phyloP scores from a whole-genome alignment of 2,329 filamentous ascomycete species.

The Gnomoniopsis smithogilvyi region DNA sequence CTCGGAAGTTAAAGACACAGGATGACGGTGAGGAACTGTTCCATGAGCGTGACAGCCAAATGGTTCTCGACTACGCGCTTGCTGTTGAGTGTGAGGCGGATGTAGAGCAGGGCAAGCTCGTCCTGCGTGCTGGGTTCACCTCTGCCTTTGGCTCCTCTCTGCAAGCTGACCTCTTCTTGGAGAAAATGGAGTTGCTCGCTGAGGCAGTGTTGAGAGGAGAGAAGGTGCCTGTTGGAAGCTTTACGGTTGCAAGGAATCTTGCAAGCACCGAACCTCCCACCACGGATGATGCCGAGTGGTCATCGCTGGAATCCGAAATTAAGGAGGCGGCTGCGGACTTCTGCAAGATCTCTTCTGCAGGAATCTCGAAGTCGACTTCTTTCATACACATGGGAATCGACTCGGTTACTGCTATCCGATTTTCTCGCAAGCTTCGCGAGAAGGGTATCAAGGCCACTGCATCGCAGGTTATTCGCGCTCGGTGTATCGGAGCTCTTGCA shows the following conservation, averaged over 20 bases:
- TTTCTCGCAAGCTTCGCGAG: conserved; percentile 28
- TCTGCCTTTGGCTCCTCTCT: conserved; percentile 23
- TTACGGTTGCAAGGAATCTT: too few relatives aligned
- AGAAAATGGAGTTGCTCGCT: conserved; percentile 30
- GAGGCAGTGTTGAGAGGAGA: conserved; percentile 25
- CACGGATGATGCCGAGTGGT: conserved; percentile 20
- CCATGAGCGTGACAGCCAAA: conserved; percentile 29
- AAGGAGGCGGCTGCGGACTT: conserved; percentile 23
- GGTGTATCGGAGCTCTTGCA: conserved; percentile 26
- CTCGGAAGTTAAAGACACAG: conserved; percentile 17
- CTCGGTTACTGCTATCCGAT: conserved; percentile 30
- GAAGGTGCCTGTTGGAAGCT: not conserved
- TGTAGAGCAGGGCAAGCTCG: conserved; percentile 20
- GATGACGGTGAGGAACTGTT: conserved; percentile 22
- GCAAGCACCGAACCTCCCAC: too few relatives aligned
- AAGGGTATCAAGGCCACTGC: conserved; percentile 27
- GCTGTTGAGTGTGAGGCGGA: conserved; percentile 32
- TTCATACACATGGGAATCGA: conserved; percentile 31
- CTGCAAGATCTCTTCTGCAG: conserved; percentile 20
- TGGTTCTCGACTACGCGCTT: conserved; percentile 32
- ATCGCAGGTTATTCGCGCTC: conserved; percentile 31
- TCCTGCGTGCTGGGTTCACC: conserved; percentile 25
- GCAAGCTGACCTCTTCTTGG: conserved; percentile 23
- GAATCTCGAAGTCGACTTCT: conserved; percentile 28
- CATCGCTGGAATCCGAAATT: conserved; percentile 22